Percentiles rank a stretch among this genome's conserved stretches.
Evolutionary conservation across 2,329 filamentous ascomycete species (phyloP).

Genomic region (Stachybotrys chartarum): DNA sequence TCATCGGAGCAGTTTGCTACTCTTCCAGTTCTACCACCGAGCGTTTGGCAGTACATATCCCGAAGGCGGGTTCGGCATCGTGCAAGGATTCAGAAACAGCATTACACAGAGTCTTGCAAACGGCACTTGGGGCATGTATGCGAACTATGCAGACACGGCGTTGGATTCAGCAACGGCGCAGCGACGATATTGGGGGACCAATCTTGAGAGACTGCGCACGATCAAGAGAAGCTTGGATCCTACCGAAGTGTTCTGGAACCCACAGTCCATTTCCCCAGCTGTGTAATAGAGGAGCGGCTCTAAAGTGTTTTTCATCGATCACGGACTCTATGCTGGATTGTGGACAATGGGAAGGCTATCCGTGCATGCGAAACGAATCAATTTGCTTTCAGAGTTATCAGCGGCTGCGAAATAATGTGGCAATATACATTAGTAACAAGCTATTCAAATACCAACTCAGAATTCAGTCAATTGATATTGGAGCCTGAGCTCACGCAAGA

Average conservation of each 20-base stretch:
- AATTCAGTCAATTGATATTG: too few species aligned
- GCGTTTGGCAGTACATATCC: slow-evolving; percentile 19
- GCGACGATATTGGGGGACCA: slow-evolving; percentile 26
- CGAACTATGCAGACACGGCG: slow-evolving; percentile 32
- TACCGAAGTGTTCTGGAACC: slow-evolving; percentile 30
- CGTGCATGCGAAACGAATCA: too few species aligned
- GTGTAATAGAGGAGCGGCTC: too few species aligned
- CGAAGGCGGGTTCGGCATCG: slow-evolving; percentile 20
- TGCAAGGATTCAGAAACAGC: slow-evolving; percentile 25
- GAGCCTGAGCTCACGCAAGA: too few species aligned
- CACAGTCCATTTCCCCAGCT: slow-evolving; percentile 15
- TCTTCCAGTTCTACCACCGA: slow-evolving; percentile 43
- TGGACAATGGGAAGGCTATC: too few species aligned
- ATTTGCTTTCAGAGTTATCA: too few species aligned
- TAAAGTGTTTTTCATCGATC: too few species aligned
- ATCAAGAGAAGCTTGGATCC: slow-evolving; percentile 30
- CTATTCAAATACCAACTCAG: too few species aligned
- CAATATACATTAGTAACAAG: too few species aligned
- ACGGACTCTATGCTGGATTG: too few species aligned
- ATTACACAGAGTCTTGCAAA: slow-evolving; percentile 17
- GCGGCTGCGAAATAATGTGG: too few species aligned
- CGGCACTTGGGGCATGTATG: slow-evolving; percentile 30
- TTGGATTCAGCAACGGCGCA: slow-evolving; percentile 24
- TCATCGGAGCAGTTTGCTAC: slow-evolving; percentile 37
- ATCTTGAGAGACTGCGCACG: slow-evolving; percentile 21